phyloP scores from a whole-genome alignment of 768 basidiomycete genomes.

The Tylopilus vinaceipallidus region DNA sequence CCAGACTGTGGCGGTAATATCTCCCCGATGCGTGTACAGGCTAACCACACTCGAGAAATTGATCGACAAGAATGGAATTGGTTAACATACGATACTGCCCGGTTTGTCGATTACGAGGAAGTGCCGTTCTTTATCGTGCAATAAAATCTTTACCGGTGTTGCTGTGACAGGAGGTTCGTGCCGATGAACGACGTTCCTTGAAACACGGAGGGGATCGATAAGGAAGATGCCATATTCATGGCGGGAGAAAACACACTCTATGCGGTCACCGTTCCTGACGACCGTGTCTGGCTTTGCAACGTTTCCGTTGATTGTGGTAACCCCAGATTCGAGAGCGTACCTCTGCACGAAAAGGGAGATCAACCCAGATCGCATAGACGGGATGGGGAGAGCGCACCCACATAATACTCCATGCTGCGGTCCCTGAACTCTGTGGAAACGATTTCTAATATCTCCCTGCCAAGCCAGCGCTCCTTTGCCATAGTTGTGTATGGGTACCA shows the following conservation, averaged over 20 bases:
- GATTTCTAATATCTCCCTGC: conserved; percentile 84
- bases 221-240: neutral
- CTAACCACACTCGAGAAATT: conserved; percentile 34
- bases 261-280: conserved; percentile 81
- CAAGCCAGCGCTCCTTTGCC: conserved; percentile 90
- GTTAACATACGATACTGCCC: conserved; percentile 82
- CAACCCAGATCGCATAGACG: neutral
- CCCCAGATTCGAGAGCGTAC: conserved; percentile 83
- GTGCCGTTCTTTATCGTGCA: conserved; percentile 72
- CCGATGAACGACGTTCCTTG: conserved; percentile 89
- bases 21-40: conserved; percentile 92
- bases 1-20: conserved; percentile 84
- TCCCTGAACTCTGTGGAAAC: conserved; percentile 94
- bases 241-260: conserved; percentile 60
- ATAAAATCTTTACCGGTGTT: conserved; percentile 74
- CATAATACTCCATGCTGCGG: conserved; percentile 94
- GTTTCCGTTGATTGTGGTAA: conserved; percentile 93
- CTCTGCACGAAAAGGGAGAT: conserved; percentile 37
- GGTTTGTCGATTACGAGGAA: conserved; percentile 97
- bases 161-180: conserved; percentile 95
- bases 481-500: conserved; percentile 94
- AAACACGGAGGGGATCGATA: neutral
- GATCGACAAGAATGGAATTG: neutral
- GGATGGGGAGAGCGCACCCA: conserved; percentile 40
- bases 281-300: conserved; percentile 78